Conservation (phyloP, 2,329 filamentous ascomycete genomes). For the Orbilia blumenaviensis region DNA sequence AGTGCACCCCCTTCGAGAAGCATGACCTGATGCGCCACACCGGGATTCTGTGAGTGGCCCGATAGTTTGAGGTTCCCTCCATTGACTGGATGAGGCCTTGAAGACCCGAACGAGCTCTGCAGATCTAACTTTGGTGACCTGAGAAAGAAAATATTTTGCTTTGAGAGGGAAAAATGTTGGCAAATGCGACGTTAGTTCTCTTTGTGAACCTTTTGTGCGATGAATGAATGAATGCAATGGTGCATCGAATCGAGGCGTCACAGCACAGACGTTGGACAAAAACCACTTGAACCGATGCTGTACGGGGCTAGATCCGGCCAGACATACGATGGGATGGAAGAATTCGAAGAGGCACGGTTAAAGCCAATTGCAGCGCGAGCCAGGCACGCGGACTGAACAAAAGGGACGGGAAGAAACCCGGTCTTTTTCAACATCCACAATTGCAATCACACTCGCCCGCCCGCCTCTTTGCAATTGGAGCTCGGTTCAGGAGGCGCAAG, state of each 20-base stretch:
- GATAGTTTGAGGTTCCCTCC: background rate
- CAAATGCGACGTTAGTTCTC: background rate
- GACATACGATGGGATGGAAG: background rate
- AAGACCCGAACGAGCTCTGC: background rate
- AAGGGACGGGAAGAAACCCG: conserved; percentile 33
- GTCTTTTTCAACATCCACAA: conserved; percentile 13
- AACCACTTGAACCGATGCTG: too few relatives aligned
- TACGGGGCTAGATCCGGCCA: background rate
- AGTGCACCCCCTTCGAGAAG: conserved; percentile 12
- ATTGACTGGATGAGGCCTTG: background rate
- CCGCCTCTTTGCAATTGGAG: background rate
- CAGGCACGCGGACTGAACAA: conserved; percentile 12
- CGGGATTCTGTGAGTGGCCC: background rate
- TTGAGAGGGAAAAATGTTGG: background rate
- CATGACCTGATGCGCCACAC: conserved; percentile 9
- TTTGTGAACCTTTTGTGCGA: conserved; percentile 1
- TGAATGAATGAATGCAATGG: background rate
- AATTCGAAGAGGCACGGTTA: conserved; percentile 1
- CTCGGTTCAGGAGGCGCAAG: too few relatives aligned
- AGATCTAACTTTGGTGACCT: background rate
- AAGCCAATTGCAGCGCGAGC: background rate
- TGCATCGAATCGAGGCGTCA: conserved; percentile 5
- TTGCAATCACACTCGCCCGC: background rate
- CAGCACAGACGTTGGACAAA: conserved; percentile 14
- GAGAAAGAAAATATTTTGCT: background rate